Percentiles rank a stretch among this genome's conserved stretches.
phyloP scores from a whole-genome alignment of 2,329 filamentous ascomycete genomes.

The Fusarium scirpi region DNA sequence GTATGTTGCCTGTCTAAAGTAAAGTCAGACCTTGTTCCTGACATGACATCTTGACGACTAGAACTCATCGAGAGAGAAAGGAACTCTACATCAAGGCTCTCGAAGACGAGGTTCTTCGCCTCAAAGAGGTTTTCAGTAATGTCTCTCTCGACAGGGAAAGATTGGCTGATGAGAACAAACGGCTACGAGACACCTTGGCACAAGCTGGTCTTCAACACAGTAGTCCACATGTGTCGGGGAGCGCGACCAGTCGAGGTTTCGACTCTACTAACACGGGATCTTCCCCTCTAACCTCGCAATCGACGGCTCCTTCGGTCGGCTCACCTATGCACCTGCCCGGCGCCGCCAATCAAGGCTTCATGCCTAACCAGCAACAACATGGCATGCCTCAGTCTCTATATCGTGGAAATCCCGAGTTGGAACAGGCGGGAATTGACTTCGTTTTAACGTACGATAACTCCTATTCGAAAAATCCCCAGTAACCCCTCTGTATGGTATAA shows the following conservation, averaged over 20 bases:
- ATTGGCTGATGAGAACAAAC: conserved; percentile 81
- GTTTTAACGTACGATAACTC: conserved; percentile 84
- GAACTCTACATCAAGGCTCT: conserved; percentile 95
- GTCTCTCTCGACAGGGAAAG: conserved; percentile 81
- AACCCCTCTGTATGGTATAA: conserved; percentile 67
- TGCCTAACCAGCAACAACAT: conserved; percentile 51
- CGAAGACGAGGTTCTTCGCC: conserved; percentile 88
- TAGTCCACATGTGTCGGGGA: conserved; percentile 55
- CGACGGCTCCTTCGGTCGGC: conserved; percentile 56
- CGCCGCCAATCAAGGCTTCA: conserved; percentile 40
- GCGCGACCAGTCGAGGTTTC: conserved; percentile 66
- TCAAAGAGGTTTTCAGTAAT: conserved; percentile 86
- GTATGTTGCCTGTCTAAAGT: conserved; percentile 60
- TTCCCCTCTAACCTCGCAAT: conserved; percentile 60
- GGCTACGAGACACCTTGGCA: conserved; percentile 70
- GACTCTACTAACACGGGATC: conserved; percentile 61
- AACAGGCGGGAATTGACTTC: conserved; percentile 89
- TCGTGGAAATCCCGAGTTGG: conserved; percentile 72
- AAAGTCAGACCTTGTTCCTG: conserved; percentile 1
- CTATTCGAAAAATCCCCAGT: conserved; percentile 72
- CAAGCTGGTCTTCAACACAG: conserved; percentile 63
- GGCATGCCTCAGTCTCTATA: conserved; percentile 39
- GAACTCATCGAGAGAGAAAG: conserved; percentile 96
- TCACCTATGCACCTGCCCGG: conserved; percentile 47
- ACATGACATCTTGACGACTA: conserved; percentile 53